Conservation (phyloP, 1,284 basidiomycete genomes). For the Takashimella koratensis region DNA sequence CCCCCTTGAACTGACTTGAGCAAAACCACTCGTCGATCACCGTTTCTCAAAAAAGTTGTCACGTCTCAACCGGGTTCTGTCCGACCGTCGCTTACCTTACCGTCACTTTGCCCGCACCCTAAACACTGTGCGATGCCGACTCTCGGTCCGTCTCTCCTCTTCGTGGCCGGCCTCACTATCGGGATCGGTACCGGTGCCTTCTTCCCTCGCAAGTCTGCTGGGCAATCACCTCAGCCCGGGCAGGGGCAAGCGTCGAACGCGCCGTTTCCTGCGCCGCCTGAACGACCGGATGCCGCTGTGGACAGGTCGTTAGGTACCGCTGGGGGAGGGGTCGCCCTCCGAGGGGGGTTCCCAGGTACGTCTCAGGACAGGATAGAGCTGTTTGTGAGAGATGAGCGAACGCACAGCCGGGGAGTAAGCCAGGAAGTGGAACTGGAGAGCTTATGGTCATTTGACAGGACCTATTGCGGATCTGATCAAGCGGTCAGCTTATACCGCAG, state of each 20-base stretch:
- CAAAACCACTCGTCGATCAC: no score
- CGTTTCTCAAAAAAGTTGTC: no score
- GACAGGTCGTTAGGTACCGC: slow-evolving; percentile 24
- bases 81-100: no score
- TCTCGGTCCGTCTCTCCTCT: slow-evolving; percentile 45
- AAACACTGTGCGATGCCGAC: slow-evolving; percentile 46
- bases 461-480: slow-evolving; percentile 76
- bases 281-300: slow-evolving; percentile 14
- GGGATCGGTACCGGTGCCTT: slow-evolving; percentile 43
- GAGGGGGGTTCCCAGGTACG: slow-evolving; percentile 43
- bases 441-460: slow-evolving; percentile 77
- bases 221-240: background rate
- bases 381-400: no score
- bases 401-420: no score
- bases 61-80: no score
- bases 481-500: slow-evolving; percentile 77
- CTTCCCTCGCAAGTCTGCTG: slow-evolving; percentile 21
- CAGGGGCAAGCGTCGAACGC: slow-evolving; percentile 1
- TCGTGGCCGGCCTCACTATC: slow-evolving; percentile 45
- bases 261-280: slow-evolving; percentile 25
- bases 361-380: slow-evolving; percentile 70
- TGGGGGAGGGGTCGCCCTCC: slow-evolving; percentile 30
- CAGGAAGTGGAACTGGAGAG: no score
- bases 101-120: no score
- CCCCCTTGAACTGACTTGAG: no score